These are phyloP conservation scores for Thelephora aurantiotincta DNA, from an alignment of 768 basidiomycete species.

Conservation along the genomic window DNA sequence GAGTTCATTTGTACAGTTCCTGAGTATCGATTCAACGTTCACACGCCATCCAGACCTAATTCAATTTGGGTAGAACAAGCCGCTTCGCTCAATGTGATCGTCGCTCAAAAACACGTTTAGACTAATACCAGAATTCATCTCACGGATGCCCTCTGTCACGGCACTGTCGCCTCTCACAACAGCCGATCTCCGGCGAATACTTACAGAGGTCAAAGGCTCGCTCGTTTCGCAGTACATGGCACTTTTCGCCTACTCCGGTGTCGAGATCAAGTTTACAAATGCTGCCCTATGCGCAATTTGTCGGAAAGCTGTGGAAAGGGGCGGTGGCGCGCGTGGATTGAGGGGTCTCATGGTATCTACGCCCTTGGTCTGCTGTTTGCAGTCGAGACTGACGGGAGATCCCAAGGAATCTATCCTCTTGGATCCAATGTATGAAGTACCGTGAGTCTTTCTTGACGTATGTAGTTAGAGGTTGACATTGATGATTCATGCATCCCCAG, in stretches of 20 bases:
- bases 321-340: slow-evolving; percentile 83
- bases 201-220: slow-evolving; percentile 87
- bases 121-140: slow-evolving; percentile 92
- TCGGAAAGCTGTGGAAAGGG: slow-evolving; percentile 58
- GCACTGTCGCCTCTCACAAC: slow-evolving; percentile 69
- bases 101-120: slow-evolving; percentile 20
- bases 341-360: slow-evolving; percentile 67
- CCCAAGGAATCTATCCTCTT: slow-evolving; percentile 63
- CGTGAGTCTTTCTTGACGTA: slow-evolving; percentile 34
- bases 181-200: slow-evolving; percentile 73
- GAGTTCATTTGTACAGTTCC: slow-evolving; percentile 7
- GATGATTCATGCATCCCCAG: slow-evolving; percentile 18
- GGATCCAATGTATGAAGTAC: slow-evolving; percentile 88
- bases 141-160: slow-evolving; percentile 85
- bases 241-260: slow-evolving; percentile 70
- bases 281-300: slow-evolving; percentile 75
- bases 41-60: slow-evolving; percentile 45
- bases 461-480: neutral
- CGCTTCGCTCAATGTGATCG: neutral
- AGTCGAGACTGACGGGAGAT: neutral
- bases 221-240: slow-evolving; percentile 82
- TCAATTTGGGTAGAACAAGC: slow-evolving; percentile 51
- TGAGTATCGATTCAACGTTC: neutral
- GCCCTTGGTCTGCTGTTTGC: slow-evolving; percentile 1
- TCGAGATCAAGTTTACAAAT: slow-evolving; percentile 78